A percentile compares a stretch with the other conserved stretches of the same genome.
These are phyloP conservation scores for Plasmodium inui DNA, from an alignment of 169 alveolate species.

Conservation along the genomic window DNA sequence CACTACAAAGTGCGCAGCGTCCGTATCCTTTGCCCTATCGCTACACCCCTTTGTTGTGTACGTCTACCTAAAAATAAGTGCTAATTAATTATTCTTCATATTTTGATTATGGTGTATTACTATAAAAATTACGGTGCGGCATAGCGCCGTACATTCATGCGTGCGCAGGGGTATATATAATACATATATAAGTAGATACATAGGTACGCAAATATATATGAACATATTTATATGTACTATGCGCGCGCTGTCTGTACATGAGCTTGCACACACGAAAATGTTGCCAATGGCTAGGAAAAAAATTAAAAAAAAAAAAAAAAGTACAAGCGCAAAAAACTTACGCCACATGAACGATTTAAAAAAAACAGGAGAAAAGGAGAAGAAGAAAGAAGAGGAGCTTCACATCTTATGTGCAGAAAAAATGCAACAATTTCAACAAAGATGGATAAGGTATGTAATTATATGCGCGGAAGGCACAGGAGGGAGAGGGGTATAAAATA, in stretches of 20 bases:
- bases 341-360: constrained; percentile 35
- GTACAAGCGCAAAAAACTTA: not conserved
- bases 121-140: constrained; percentile 21
- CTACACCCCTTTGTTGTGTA: not conserved
- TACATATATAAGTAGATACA: not conserved
- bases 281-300: not conserved
- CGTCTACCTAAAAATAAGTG: constrained; percentile 30
- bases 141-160: not conserved
- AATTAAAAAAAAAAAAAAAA: constrained; percentile 11
- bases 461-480: not conserved
- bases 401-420: constrained; percentile 15
- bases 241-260: not conserved
- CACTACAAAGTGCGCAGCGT: not conserved
- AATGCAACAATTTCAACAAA: constrained; percentile 57
- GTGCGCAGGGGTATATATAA: not conserved
- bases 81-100: constrained; percentile 13
- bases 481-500: not conserved
- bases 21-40: not conserved
- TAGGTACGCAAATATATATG: constrained; percentile 2
- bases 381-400: not conserved
- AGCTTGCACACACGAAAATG: constrained; percentile 1
- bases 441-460: not conserved
- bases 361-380: not conserved
- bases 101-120: constrained; percentile 24
- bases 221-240: constrained; percentile 2